Percentiles rank a stretch among this genome's conserved stretches.
Conservation (phyloP, 129 eudicot genomes). For the Solidago caesia region DNA sequence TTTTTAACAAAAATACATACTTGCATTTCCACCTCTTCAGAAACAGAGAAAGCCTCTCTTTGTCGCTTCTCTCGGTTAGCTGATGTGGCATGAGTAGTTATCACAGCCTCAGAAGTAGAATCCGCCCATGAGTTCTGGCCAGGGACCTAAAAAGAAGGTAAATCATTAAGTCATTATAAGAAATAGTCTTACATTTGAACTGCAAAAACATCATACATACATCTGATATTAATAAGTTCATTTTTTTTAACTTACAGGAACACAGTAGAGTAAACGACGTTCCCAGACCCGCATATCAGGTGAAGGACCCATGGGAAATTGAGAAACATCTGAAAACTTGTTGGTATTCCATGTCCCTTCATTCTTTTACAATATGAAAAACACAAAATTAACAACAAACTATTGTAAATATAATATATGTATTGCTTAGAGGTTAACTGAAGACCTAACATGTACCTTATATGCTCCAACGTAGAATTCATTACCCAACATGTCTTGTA, state of each 20-base stretch:
- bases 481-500: slow-evolving; percentile 93
- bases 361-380: slow-evolving; percentile 28
- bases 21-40: slow-evolving; percentile 54
- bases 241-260: slow-evolving; percentile 59
- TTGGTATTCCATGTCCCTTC: slow-evolving; percentile 80
- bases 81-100: slow-evolving; percentile 25
- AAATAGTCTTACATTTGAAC: not conserved
- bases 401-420: not conserved
- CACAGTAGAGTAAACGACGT: slow-evolving; percentile 80
- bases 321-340: slow-evolving; percentile 70
- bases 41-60: slow-evolving; percentile 54
- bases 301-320: slow-evolving; percentile 48
- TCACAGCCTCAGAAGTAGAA: slow-evolving; percentile 35
- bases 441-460: slow-evolving; percentile 47
- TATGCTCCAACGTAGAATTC: slow-evolving; percentile 92
- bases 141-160: slow-evolving; percentile 59
- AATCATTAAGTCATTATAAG: not conserved
- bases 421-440: not conserved
- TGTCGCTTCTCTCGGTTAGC: slow-evolving; percentile 74
- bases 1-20: slow-evolving; percentile 28
- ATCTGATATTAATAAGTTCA: not conserved
- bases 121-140: slow-evolving; percentile 81
- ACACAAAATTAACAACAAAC: not conserved
- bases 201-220: not conserved
- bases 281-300: slow-evolving; percentile 74